Conservation (phyloP, 2,329 filamentous ascomycete species). For the Dendrostoma leiphaemia region DNA sequence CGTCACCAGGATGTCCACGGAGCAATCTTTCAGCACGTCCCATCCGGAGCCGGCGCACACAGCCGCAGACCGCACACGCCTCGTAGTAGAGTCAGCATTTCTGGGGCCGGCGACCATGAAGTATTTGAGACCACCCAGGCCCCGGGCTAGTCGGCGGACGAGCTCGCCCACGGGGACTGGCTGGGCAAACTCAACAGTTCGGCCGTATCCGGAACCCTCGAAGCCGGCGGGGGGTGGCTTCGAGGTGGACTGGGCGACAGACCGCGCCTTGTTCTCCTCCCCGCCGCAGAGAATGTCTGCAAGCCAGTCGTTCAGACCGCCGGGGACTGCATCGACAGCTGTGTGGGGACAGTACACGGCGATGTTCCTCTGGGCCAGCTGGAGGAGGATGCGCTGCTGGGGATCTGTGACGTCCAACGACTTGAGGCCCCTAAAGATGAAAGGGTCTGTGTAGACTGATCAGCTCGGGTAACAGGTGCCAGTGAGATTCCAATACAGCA, state of each 20-base stretch:
- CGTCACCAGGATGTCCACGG: slow-evolving; percentile 81
- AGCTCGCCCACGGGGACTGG: slow-evolving; percentile 41
- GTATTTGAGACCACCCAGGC: slow-evolving; percentile 60
- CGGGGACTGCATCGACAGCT: slow-evolving; percentile 81
- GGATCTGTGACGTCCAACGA: slow-evolving; percentile 79
- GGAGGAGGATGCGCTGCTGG: slow-evolving; percentile 82
- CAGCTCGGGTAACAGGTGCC: neutral
- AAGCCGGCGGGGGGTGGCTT: slow-evolving; percentile 40
- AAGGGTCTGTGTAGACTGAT: slow-evolving; percentile 65
- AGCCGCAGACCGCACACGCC: slow-evolving; percentile 65
- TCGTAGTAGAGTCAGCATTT: slow-evolving; percentile 26
- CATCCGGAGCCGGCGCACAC: slow-evolving; percentile 90
- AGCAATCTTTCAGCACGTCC: slow-evolving; percentile 66
- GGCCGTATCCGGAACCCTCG: slow-evolving; percentile 52
- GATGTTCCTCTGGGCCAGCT: slow-evolving; percentile 80
- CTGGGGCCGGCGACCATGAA: slow-evolving; percentile 31
- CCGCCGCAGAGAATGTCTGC: slow-evolving; percentile 74
- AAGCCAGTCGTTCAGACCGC: slow-evolving; percentile 91
- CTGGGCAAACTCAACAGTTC: slow-evolving; percentile 40
- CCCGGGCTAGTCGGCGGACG: slow-evolving; percentile 56
- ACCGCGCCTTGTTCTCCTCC: slow-evolving; percentile 30
- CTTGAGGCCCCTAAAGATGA: slow-evolving; percentile 93
- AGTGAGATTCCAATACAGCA: slow-evolving; percentile 11
- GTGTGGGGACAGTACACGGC: slow-evolving; percentile 97
- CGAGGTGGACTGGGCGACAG: slow-evolving; percentile 44